These are phyloP conservation scores for Pichia sp. DNA, from an alignment of 1,139 yeast species.

Conservation along the genomic window DNA sequence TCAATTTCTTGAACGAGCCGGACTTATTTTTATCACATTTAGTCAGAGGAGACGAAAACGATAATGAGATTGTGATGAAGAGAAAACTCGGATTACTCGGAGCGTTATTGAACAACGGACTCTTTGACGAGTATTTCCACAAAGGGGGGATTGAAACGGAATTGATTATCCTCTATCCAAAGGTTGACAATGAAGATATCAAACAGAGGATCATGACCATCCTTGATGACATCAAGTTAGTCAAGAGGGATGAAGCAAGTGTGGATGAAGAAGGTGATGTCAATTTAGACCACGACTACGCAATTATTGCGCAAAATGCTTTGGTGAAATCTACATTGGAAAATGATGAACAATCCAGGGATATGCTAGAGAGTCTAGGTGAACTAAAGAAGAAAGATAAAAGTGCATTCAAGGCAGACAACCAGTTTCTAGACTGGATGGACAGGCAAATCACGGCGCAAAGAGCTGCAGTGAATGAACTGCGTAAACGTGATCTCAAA, in stretches of 20 bases:
- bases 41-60: conserved; percentile 5
- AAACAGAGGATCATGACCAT: conserved; percentile 40
- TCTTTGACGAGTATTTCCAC: conserved; percentile 18
- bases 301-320: conserved; percentile 8
- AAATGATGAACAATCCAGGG: neutral
- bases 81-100: conserved; percentile 30
- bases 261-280: conserved; percentile 18
- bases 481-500: conserved; percentile 6
- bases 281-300: conserved; percentile 2
- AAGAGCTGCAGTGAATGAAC: conserved; percentile 22
- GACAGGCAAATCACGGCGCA: conserved; percentile 46
- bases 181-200: conserved; percentile 27
- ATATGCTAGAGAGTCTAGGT: conserved; percentile 18
- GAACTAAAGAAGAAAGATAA: conserved; percentile 16
- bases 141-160: conserved; percentile 13
- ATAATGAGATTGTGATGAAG: conserved; percentile 15
- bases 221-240: conserved; percentile 37
- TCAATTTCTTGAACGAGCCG: conserved; percentile 18
- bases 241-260: conserved; percentile 4
- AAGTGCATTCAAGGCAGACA: conserved; percentile 27
- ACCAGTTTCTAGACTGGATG: conserved; percentile 60
- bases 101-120: conserved; percentile 22
- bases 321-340: conserved; percentile 1
- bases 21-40: conserved; percentile 20
- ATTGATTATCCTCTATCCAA: conserved; percentile 21